Percentiles rank a stretch among this genome's conserved stretches.
These are phyloP conservation scores for Alternaria incomplexa DNA, from an alignment of 2,329 filamentous ascomycete species.

Conservation along the genomic window DNA sequence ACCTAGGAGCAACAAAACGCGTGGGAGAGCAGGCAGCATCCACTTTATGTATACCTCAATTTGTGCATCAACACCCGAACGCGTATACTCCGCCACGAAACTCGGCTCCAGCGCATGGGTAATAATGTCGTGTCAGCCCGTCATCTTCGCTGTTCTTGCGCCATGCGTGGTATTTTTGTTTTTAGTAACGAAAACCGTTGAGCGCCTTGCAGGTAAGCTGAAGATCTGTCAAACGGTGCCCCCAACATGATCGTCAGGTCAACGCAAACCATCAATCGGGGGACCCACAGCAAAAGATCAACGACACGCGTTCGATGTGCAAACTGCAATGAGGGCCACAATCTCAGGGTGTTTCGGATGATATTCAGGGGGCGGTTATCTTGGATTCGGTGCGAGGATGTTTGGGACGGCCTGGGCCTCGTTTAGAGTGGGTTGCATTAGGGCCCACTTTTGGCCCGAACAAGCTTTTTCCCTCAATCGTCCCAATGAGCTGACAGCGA, in stretches of 20 bases:
- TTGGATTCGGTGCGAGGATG: background rate
- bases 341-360: background rate
- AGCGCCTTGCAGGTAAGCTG: background rate
- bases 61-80: background rate
- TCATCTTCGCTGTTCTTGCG: background rate
- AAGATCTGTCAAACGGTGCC: background rate
- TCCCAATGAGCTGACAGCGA: background rate
- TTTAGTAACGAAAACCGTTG: background rate
- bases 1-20: background rate
- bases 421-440: conserved; percentile 6
- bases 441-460: conserved; percentile 3
- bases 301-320: conserved; percentile 11
- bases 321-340: background rate
- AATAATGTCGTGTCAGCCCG: background rate
- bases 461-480: conserved; percentile 1
- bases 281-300: conserved; percentile 4
- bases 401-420: background rate
- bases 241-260: background rate
- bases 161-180: background rate
- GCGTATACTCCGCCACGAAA: conserved; percentile 1
- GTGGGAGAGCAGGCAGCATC: background rate
- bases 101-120: background rate
- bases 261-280: background rate
- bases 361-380: conserved; percentile 3
- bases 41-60: background rate